Percentiles rank a stretch among this genome's conserved stretches.
These are phyloP conservation scores for Pittosporum tobira DNA, from an alignment of 129 eudicot genomes.

Conservation along the genomic window DNA sequence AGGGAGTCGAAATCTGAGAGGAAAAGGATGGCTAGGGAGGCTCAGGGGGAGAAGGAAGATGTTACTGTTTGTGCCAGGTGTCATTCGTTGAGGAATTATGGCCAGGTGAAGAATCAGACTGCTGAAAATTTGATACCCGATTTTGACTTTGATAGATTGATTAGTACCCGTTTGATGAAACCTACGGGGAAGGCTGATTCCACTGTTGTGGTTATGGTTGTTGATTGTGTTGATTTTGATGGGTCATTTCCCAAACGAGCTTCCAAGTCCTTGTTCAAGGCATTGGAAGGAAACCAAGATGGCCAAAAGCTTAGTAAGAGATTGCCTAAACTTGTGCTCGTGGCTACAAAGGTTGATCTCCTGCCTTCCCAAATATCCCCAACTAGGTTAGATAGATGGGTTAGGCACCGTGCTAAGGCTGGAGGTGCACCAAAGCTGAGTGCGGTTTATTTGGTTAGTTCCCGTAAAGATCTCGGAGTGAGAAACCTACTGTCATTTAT, in stretches of 20 bases:
- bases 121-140: constrained; percentile 94
- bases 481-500: constrained; percentile 65
- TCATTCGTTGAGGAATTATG: constrained; percentile 83
- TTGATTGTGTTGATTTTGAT: constrained; percentile 95
- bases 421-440: constrained; percentile 85
- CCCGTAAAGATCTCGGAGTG: constrained; percentile 89
- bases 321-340: constrained; percentile 82
- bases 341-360: constrained; percentile 92
- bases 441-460: constrained; percentile 83
- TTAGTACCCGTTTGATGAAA: constrained; percentile 73
- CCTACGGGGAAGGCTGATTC: constrained; percentile 72
- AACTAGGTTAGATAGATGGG: constrained; percentile 89
- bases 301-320: constrained; percentile 41
- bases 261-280: constrained; percentile 70
- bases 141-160: constrained; percentile 80
- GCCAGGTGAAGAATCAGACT: constrained; percentile 75
- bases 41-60: constrained; percentile 54
- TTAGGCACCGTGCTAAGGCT: constrained; percentile 84
- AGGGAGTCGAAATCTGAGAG: constrained; percentile 71
- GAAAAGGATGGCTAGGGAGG: constrained; percentile 62
- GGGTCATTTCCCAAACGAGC: constrained; percentile 97
- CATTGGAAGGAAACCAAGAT: constrained; percentile 38
- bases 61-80: constrained; percentile 93
- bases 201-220: constrained; percentile 87
- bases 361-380: constrained; percentile 92